Evolutionary conservation across 768 basidiomycete species (phyloP).

Genomic region (Chalciporus sphaerocephalus): DNA sequence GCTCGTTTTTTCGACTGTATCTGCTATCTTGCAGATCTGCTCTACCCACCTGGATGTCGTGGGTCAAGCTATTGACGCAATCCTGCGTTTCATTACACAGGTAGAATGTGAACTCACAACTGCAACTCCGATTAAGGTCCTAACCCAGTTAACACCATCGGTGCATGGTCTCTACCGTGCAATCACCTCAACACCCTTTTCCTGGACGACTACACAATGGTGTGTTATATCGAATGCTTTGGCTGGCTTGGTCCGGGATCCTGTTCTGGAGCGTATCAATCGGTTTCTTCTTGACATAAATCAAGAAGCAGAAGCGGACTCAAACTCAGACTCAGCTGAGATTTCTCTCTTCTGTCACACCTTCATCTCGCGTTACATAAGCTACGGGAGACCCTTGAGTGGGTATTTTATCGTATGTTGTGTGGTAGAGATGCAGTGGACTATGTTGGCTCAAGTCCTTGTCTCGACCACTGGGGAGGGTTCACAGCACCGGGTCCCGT

Average conservation of each 20-base stretch:
- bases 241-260: slow-evolving; percentile 57
- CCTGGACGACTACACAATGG: slow-evolving; percentile 72
- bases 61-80: slow-evolving; percentile 49
- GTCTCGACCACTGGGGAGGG: slow-evolving; percentile 36
- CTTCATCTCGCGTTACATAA: slow-evolving; percentile 71
- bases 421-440: slow-evolving; percentile 81
- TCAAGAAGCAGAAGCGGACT: slow-evolving; percentile 47
- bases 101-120: slow-evolving; percentile 53
- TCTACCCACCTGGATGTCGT: slow-evolving; percentile 48
- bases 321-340: slow-evolving; percentile 14
- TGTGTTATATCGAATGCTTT: slow-evolving; percentile 48
- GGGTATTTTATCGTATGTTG: slow-evolving; percentile 91
- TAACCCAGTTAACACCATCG: slow-evolving; percentile 74
- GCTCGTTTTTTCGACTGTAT: slow-evolving; percentile 73
- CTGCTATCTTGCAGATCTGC: slow-evolving; percentile 67
- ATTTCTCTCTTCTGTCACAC: slow-evolving; percentile 57
- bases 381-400: slow-evolving; percentile 71
- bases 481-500: slow-evolving; percentile 16
- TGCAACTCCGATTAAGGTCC: slow-evolving; percentile 53
- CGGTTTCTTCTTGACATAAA: slow-evolving; percentile 59
- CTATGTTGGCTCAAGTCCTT: slow-evolving; percentile 70
- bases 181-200: slow-evolving; percentile 70
- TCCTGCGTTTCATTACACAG: slow-evolving; percentile 55
- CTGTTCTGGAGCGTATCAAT: slow-evolving; percentile 69
- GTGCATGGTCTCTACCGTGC: slow-evolving; percentile 87